Evolutionary conservation across 2,329 filamentous ascomycete species (phyloP).

Genomic region (Emmonsiellopsis sp.): DNA sequence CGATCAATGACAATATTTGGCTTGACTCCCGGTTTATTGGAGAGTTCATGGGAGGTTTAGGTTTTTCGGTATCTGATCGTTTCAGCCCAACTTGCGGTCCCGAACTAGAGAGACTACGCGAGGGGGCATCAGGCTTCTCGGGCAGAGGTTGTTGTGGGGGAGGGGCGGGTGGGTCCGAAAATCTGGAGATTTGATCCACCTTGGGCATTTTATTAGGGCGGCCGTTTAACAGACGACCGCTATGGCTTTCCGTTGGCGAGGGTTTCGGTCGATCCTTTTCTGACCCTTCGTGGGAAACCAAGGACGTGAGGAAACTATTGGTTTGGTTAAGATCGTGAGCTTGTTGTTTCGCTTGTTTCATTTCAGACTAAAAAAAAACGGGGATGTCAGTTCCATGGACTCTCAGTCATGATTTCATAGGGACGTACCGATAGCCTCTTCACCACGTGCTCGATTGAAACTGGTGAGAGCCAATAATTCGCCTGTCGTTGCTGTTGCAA

Average conservation of each 20-base stretch:
- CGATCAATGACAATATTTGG: slow-evolving; percentile 75
- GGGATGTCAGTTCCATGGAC: slow-evolving; percentile 5
- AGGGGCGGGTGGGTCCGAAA: slow-evolving; percentile 86
- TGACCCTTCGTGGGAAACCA: slow-evolving; percentile 63
- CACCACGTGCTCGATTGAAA: slow-evolving; percentile 90
- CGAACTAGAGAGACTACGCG: slow-evolving; percentile 38
- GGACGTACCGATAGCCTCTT: slow-evolving; percentile 66
- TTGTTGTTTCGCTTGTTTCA: slow-evolving; percentile 82
- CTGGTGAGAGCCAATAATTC: slow-evolving; percentile 78
- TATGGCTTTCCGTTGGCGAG: slow-evolving; percentile 35
- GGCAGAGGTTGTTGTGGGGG: slow-evolving; percentile 88
- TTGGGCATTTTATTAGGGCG: slow-evolving; percentile 42
- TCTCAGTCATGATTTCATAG: neutral
- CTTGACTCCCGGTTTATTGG: slow-evolving; percentile 49
- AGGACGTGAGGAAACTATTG: slow-evolving; percentile 66
- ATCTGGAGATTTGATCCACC: slow-evolving; percentile 69
- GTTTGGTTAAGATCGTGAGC: slow-evolving; percentile 77
- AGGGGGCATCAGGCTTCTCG: slow-evolving; percentile 70
- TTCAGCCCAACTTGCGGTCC: slow-evolving; percentile 52
- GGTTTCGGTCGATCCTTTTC: slow-evolving; percentile 43
- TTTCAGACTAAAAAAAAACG: slow-evolving; percentile 57
- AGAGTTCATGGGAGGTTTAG: slow-evolving; percentile 42
- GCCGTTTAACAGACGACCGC: slow-evolving; percentile 38
- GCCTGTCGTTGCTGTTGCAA: slow-evolving; percentile 65
- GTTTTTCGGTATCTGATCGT: slow-evolving; percentile 65